Conservation (phyloP, 768 basidiomycete genomes). For the Tylopilus rubrobrunneus region DNA sequence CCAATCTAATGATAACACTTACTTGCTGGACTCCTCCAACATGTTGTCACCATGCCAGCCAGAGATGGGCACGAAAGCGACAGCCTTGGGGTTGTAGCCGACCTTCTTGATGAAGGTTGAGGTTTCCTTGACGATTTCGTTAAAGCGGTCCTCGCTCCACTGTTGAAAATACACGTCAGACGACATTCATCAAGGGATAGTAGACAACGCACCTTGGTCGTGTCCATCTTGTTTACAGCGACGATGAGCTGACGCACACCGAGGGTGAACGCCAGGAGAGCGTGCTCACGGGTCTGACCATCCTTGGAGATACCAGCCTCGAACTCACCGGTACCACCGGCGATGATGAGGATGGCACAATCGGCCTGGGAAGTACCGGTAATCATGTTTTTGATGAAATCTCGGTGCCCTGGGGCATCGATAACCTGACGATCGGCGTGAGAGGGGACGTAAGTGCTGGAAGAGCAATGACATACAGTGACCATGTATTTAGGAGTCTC, state of each 20-base stretch:
- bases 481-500: constrained; percentile 97
- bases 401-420: constrained; percentile 99
- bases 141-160: constrained; percentile 99
- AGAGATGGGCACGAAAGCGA: constrained; percentile 99
- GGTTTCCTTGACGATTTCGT: constrained; percentile 98
- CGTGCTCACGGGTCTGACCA: constrained; percentile 99
- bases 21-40: constrained; percentile 98
- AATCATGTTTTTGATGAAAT: constrained; percentile 99
- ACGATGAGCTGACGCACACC: constrained; percentile 99
- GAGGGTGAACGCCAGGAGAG: constrained; percentile 98
- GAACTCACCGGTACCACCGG: constrained; percentile 99
- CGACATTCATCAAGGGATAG: background rate
- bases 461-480: constrained; percentile 53
- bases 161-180: constrained; percentile 31
- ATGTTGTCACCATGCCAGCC: constrained; percentile 99
- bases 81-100: constrained; percentile 98
- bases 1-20: constrained; percentile 26
- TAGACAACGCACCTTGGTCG: constrained; percentile 69
- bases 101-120: constrained; percentile 99
- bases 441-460: background rate
- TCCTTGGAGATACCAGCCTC: constrained; percentile 99
- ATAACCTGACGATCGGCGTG: constrained; percentile 66
- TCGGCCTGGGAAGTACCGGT: constrained; percentile 99
- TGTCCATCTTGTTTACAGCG: constrained; percentile 99
- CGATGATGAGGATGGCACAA: constrained; percentile 99